Conservation (phyloP, 345 rosid species). For the Firmiana major region DNA sequence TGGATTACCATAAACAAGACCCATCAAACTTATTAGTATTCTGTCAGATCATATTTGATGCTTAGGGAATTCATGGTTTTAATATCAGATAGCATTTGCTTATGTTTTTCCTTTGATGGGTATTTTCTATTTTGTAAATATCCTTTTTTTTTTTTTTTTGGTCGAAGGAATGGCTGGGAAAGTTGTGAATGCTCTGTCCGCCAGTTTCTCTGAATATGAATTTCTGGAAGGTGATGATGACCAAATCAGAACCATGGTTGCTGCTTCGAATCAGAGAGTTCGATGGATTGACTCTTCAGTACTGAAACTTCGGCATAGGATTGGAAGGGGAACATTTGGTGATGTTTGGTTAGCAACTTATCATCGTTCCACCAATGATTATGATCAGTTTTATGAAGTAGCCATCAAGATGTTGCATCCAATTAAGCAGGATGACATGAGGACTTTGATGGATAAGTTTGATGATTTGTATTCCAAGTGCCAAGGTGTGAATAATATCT, state of each 20-base stretch:
- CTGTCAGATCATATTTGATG: neutral
- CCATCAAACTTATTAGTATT: neutral
- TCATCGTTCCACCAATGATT: constrained; percentile 59
- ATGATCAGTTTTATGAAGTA: constrained; percentile 71
- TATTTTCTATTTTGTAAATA: neutral
- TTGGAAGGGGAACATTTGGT: constrained; percentile 93
- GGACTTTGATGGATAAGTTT: constrained; percentile 52
- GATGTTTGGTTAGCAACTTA: constrained; percentile 94
- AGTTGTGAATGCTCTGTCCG: constrained; percentile 35
- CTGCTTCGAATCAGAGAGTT: constrained; percentile 41
- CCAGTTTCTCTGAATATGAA: constrained; percentile 61
- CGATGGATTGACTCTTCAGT: constrained; percentile 67
- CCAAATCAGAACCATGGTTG: constrained; percentile 46
- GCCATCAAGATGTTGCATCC: constrained; percentile 78
- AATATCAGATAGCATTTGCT: neutral
- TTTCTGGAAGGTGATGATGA: constrained; percentile 64
- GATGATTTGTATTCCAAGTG: constrained; percentile 55
- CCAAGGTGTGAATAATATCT: constrained; percentile 46
- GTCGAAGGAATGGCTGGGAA: constrained; percentile 59
- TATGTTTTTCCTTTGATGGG: neutral
- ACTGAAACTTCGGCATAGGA: constrained; percentile 78
- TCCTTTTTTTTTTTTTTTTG: neutral
- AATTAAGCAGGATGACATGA: constrained; percentile 55
- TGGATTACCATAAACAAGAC: neutral
- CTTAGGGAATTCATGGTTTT: neutral